phyloP scores from a whole-genome alignment of 352 stramenopile genomes.

The Globisporangium lucens region DNA sequence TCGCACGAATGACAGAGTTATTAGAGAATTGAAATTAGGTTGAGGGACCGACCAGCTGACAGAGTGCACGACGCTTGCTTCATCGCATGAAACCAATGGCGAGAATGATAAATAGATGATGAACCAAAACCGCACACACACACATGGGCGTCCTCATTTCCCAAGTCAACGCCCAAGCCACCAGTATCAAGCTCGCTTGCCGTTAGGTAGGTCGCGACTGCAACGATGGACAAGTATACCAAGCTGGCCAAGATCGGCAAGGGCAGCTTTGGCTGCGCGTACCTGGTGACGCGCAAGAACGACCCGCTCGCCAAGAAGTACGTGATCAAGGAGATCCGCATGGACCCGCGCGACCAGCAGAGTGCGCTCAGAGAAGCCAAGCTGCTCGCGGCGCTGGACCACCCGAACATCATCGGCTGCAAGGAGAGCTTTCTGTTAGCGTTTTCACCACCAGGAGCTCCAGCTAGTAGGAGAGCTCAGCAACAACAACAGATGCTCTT shows the following conservation, averaged over 20 bases:
- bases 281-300: slow-evolving; percentile 48
- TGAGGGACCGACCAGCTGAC: not conserved
- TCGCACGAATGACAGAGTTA: not conserved
- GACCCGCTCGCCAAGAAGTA: slow-evolving; percentile 38
- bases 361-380: slow-evolving; percentile 62
- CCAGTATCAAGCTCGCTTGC: not conserved
- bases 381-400: slow-evolving; percentile 64
- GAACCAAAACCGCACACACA: not conserved
- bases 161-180: not conserved
- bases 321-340: slow-evolving; percentile 75
- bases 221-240: slow-evolving; percentile 73
- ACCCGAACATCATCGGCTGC: slow-evolving; percentile 83
- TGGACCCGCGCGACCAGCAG: slow-evolving; percentile 61
- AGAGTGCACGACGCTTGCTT: not conserved
- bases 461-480: not conserved
- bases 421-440: slow-evolving; percentile 71
- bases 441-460: not conserved
- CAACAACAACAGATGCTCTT: slow-evolving; percentile 43
- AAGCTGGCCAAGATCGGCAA: slow-evolving; percentile 76
- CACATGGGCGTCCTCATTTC: not conserved
- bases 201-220: not conserved
- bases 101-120: not conserved
- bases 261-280: slow-evolving; percentile 68
- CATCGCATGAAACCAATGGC: slow-evolving; percentile 16
- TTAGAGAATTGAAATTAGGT: slow-evolving; percentile 1